Evolutionary conservation across 108 stramenopile species (phyloP), one percentile per base, ranked within the genome.

Genomic region (Schizochytrium sp.): DNA sequence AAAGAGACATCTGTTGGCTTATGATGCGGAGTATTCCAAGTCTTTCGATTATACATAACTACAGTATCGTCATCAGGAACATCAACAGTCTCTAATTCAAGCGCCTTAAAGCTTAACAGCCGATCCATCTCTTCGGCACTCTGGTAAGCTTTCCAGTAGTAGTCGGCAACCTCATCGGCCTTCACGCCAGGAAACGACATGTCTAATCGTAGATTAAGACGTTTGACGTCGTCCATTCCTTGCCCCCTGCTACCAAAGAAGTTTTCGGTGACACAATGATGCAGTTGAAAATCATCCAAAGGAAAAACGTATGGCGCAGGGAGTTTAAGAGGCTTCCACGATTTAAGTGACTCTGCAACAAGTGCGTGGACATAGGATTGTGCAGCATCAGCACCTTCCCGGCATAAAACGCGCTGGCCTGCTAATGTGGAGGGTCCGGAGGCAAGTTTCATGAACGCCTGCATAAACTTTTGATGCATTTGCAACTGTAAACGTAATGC

Each of bases 31-130:
- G 76, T 55, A 10, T 83, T 83, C 76, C 76, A 83, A n/a, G 76
- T 83, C 76, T 83, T 83, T 49, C 76, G 76, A 2, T 83, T 83
- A 53, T 83, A 83, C 76, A 83, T 83, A 28, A 83, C 50, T n/a
- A 13, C 50, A 5, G 76, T 83, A 50, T 83, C 76, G 17, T 83
- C 53, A 2, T 83, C 76, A 5, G 76, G 76, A 10, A 83, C 53
- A 40, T 83, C 76, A n/a, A 83, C 53, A 5, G 47, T 49, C 76
- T 83, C 76, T n/a, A 83, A 53, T 28, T 83, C 76, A 10, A 83
- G 76, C 76, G 76, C 47, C 28, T 83, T 83, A 2, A 83, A 55
- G 2, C 76, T 55, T n/a, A 83, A 40, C 10, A 49, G 55, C 28
- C 47, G 47, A 49, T 55, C 53, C 76, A 55, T 49, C 40, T 83